Conservation (phyloP, 202 grass and related monocot species). For the Musa balbisiana region DNA sequence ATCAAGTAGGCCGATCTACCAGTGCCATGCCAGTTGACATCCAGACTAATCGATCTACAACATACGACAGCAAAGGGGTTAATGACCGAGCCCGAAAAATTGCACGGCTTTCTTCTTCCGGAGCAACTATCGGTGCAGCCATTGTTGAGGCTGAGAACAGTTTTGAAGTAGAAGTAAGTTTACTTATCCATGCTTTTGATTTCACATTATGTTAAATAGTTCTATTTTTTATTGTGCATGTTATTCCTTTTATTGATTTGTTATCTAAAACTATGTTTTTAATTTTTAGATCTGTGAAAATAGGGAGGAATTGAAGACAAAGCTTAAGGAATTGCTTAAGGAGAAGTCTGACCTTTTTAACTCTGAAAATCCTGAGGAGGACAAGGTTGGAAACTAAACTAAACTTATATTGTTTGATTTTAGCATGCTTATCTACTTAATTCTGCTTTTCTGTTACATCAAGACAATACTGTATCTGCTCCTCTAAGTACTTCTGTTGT, state of each 20-base stretch:
- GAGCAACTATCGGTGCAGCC: constrained; percentile 57
- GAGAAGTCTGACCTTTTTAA: constrained; percentile 98
- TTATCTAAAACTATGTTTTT: not conserved
- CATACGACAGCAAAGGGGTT: constrained; percentile 30
- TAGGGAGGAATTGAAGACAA: constrained; percentile 86
- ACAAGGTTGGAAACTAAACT: constrained; percentile 53
- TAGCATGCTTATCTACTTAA: not conserved
- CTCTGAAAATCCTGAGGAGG: constrained; percentile 82
- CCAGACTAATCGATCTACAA: constrained; percentile 2
- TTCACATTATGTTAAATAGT: not conserved
- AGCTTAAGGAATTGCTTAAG: constrained; percentile 72
- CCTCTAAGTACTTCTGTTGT: not conserved
- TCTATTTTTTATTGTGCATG: constrained; percentile 3
- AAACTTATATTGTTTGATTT: not conserved
- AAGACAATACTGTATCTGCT: not conserved
- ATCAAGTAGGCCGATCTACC: constrained; percentile 4
- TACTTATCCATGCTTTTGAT: constrained; percentile 9
- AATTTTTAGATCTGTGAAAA: constrained; percentile 52
- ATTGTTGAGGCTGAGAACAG: constrained; percentile 87
- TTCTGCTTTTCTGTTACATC: not conserved
- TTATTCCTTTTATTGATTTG: constrained; percentile 2
- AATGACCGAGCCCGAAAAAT: constrained; percentile 36
- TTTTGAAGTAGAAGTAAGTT: constrained; percentile 54
- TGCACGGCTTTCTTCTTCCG: constrained; percentile 40
- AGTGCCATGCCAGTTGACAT: constrained; percentile 3